Conservation (phyloP, 257 asterid species). For the Haberlea rhodopensis region DNA sequence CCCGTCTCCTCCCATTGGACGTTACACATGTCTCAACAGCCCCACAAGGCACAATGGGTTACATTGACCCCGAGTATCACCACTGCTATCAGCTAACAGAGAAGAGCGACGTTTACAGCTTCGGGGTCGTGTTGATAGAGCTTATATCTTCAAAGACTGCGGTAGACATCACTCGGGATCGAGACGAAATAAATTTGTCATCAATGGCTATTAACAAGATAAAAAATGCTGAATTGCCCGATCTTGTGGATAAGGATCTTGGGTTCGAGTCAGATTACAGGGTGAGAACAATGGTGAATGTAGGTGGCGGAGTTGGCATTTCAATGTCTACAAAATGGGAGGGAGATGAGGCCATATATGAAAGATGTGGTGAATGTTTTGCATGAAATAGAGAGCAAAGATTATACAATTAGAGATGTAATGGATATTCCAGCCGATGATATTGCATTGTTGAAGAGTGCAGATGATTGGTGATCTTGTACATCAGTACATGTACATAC, state of each 20-base stretch:
- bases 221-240: constrained; percentile 16
- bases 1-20: constrained; percentile 30
- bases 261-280: constrained; percentile 29
- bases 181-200: constrained; percentile 35
- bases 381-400: constrained; percentile 24
- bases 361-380: constrained; percentile 25
- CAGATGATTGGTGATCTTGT: neutral
- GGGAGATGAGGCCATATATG: constrained; percentile 40
- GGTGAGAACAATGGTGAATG: constrained; percentile 24
- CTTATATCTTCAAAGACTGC: constrained; percentile 38
- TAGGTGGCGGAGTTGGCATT: constrained; percentile 42
- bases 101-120: constrained; percentile 40
- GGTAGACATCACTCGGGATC: constrained; percentile 29
- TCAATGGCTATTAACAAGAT: constrained; percentile 35
- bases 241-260: constrained; percentile 33
- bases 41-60: constrained; percentile 42
- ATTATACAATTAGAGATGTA: constrained; percentile 20
- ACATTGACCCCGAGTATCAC: constrained; percentile 38
- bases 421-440: constrained; percentile 26
- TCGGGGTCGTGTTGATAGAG: constrained; percentile 41
- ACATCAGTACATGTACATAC: too few species aligned
- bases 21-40: constrained; percentile 36
- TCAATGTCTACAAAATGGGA: constrained; percentile 34
- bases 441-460: constrained; percentile 8
- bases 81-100: constrained; percentile 36